phyloP scores from a whole-genome alignment of 352 stramenopile genomes.

The Phytophthora aleatoria region DNA sequence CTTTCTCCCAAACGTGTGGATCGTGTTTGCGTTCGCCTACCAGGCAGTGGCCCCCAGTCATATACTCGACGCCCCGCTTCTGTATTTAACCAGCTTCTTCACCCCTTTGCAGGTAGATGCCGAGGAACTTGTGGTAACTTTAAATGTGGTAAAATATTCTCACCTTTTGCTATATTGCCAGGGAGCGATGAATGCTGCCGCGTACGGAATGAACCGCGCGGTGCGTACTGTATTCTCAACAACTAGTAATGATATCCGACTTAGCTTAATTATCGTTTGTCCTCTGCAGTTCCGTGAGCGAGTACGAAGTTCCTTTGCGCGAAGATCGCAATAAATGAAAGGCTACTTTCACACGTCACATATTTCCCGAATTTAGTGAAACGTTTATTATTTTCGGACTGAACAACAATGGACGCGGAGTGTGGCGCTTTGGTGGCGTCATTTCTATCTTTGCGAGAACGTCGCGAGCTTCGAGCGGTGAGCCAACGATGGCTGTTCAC shows the following conservation, averaged over 20 bases:
- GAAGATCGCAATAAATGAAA: neutral
- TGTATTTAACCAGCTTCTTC: slow-evolving; percentile 75
- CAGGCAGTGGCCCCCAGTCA: slow-evolving; percentile 55
- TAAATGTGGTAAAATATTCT: neutral
- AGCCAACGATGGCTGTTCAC: slow-evolving; percentile 66
- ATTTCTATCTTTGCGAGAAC: slow-evolving; percentile 56
- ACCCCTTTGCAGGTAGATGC: slow-evolving; percentile 65
- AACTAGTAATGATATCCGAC: neutral
- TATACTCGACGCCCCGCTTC: slow-evolving; percentile 46
- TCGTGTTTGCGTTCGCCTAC: slow-evolving; percentile 48
- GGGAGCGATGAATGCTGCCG: slow-evolving; percentile 62
- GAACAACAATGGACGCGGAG: slow-evolving; percentile 40
- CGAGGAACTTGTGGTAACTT: neutral
- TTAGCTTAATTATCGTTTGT: neutral
- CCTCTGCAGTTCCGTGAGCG: slow-evolving; percentile 24
- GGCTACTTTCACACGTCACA: slow-evolving; percentile 6
- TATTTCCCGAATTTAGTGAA: slow-evolving; percentile 12
- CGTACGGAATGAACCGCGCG: slow-evolving; percentile 70
- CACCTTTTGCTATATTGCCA: slow-evolving; percentile 21
- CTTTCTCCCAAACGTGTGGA: slow-evolving; percentile 56
- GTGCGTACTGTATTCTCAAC: slow-evolving; percentile 23
- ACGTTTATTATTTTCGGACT: slow-evolving; percentile 8
- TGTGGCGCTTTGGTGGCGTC: slow-evolving; percentile 33
- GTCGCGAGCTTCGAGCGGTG: slow-evolving; percentile 46
- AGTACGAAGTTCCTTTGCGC: slow-evolving; percentile 3